These are phyloP conservation scores for Chalciporus piperatus DNA, from an alignment of 768 basidiomycete genomes.

Conservation along the genomic window DNA sequence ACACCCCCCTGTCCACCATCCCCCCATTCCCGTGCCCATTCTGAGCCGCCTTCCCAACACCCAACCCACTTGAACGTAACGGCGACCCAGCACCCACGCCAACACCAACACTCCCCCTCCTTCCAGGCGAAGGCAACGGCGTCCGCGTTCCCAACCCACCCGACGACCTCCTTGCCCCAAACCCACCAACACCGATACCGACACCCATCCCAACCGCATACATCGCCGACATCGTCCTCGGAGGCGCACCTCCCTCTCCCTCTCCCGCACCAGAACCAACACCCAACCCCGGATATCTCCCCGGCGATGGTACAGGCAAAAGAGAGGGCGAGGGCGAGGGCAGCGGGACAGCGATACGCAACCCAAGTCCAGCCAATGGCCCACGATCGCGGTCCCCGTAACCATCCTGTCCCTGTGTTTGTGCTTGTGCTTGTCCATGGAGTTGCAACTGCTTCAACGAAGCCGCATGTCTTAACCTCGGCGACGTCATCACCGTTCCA, in stretches of 20 bases:
- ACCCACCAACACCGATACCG: slow-evolving; percentile 24
- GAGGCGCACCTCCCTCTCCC: slow-evolving; percentile 22
- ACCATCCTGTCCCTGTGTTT: slow-evolving; percentile 1
- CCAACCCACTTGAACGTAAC: neutral
- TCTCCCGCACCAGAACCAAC: neutral
- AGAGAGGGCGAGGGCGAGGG: slow-evolving; percentile 9
- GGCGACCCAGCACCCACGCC: neutral
- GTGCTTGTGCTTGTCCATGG: neutral
- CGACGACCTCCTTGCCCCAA: slow-evolving; percentile 42
- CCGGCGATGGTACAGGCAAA: neutral
- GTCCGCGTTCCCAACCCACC: slow-evolving; percentile 16
- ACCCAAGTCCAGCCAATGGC: slow-evolving; percentile 44
- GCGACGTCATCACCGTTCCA: slow-evolving; percentile 67
- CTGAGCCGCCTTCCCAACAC: neutral
- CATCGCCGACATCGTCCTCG: slow-evolving; percentile 58
- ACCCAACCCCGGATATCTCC: neutral
- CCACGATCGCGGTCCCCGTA: neutral
- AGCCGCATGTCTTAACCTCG: slow-evolving; percentile 49
- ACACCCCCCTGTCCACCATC: neutral
- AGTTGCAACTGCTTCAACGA: slow-evolving; percentile 34
- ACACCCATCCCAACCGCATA: slow-evolving; percentile 52
- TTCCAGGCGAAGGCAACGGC: slow-evolving; percentile 9
- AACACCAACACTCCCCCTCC: neutral
- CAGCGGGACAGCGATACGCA: slow-evolving; percentile 61
- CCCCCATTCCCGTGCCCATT: neutral